These are phyloP conservation scores for Pluteus cervinus DNA, from an alignment of 768 basidiomycete species.

Conservation along the genomic window DNA sequence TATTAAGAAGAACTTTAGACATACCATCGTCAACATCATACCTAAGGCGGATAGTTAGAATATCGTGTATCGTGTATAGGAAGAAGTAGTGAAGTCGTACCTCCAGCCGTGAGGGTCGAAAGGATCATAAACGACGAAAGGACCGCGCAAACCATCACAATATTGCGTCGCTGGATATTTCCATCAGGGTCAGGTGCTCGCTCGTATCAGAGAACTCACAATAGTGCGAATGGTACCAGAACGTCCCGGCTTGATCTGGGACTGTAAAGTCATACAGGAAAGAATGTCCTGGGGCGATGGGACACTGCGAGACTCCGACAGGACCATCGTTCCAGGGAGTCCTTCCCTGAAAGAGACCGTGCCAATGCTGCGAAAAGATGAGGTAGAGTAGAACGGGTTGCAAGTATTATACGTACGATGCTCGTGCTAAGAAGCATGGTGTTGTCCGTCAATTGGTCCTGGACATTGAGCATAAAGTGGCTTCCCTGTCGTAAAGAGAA, in stretches of 20 bases:
- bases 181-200: not conserved
- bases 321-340: conserved; percentile 22
- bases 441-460: conserved; percentile 13
- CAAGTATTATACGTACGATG: conserved; percentile 12
- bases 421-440: conserved; percentile 17
- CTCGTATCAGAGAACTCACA: no score
- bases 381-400: conserved; percentile 4
- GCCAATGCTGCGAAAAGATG: conserved; percentile 20
- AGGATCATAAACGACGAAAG: conserved; percentile 32
- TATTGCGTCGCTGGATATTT: conserved; percentile 31
- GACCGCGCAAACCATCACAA: conserved; percentile 38
- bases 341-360: conserved; percentile 20
- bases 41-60: not conserved
- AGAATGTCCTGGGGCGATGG: conserved; percentile 28
- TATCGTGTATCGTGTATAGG: not conserved
- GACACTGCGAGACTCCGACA: conserved; percentile 37
- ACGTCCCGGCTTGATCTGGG: conserved; percentile 36
- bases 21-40: conserved; percentile 27
- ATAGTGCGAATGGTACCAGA: conserved; percentile 30
- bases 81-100: conserved; percentile 1
- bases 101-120: conserved; percentile 22
- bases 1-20: not conserved
- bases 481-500: conserved; percentile 11
- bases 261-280: conserved; percentile 36
- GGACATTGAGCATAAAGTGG: conserved; percentile 17